Base-by-base conservation (phyloP, 495 filamentous ascomycete genomes). In the Lasiosphaeria hispida region DNA sequence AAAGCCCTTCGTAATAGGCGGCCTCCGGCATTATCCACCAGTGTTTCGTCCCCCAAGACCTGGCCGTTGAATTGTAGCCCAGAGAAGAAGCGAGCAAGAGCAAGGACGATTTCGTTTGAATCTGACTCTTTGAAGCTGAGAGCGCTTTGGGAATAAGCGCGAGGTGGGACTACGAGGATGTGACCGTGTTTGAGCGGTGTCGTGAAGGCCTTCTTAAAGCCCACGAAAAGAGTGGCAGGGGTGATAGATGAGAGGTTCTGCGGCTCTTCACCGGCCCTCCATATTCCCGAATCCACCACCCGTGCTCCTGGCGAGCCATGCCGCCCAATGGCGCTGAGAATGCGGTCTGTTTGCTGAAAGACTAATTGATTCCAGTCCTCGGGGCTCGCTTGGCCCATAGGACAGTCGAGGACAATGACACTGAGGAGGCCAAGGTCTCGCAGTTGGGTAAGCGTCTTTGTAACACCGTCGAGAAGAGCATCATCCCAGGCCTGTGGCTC, bases 361-460 rank as follows among this genome's bases (percentile, higher is more conserved):
- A 83, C 77, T 60, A 70, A 45, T 77, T 77, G 75, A 76, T 76
- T 19, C 65, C 60, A 18, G 15, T 13, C 15, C 10, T 23, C 5
- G 18, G 17, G 48, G 7, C 43, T n/a, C 43, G 30, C 66, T 68
- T 56, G 70, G 58, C 17, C 71, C 61, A 48, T 36, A 7, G 83
- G 80, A 48, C 83, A 85, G 59, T 96, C 94, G 8, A 96, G 76
- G 2, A 97, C 88, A 0, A 97, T 81, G 19, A 89, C 86, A 49
- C 90, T 88, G 47, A 80, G 81, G 64, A 97, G 78, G 13, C 95
- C 94, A 23, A 99, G 77, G 45, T 85, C 83, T 23, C 82, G 80
- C 7, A 99, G 84, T 66, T 96, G 92, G 9, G 85, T 84, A 15
- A 99, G 70, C 0, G 95, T 97, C 60, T 84, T 85, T 0, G 87